These are phyloP conservation scores for Colletotrichum salicis DNA, from an alignment of 2,329 filamentous ascomycete species.

Conservation along the genomic window DNA sequence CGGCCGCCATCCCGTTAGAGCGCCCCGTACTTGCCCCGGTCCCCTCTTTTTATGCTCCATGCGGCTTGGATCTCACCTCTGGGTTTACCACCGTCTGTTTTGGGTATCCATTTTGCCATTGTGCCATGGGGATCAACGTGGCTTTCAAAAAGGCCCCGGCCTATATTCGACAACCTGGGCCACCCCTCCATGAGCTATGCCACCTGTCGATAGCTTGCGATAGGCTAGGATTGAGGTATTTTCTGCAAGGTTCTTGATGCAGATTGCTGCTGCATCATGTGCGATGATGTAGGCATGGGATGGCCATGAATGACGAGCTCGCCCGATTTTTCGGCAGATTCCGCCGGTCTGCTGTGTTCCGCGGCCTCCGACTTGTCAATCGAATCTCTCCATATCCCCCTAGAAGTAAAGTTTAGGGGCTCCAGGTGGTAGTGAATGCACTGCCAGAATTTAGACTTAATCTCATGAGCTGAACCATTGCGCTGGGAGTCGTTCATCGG, in stretches of 20 bases:
- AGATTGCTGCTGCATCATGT: conserved; percentile 15
- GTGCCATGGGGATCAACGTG: neutral
- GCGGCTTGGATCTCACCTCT: neutral
- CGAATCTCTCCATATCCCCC: neutral
- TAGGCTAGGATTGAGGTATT: conserved; percentile 27
- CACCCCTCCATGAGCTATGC: neutral
- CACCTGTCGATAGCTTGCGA: conserved; percentile 26
- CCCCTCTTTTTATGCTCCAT: conserved; percentile 3
- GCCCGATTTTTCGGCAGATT: conserved; percentile 1
- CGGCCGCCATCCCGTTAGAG: neutral
- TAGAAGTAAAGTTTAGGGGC: neutral
- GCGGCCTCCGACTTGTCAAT: neutral
- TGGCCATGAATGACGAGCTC: neutral
- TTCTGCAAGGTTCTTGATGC: conserved; percentile 5
- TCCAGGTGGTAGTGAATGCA: neutral
- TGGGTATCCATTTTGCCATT: neutral
- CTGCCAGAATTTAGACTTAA: neutral
- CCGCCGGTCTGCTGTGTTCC: neutral
- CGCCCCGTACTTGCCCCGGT: conserved; percentile 5
- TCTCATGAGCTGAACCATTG: neutral
- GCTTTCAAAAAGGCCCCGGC: neutral
- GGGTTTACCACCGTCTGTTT: neutral
- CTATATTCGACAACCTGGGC: neutral
- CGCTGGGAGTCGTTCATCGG: neutral
- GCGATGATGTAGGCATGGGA: conserved; percentile 16